Conservation (phyloP, 2,329 filamentous ascomycete species). For the Beauveria caledonica region DNA sequence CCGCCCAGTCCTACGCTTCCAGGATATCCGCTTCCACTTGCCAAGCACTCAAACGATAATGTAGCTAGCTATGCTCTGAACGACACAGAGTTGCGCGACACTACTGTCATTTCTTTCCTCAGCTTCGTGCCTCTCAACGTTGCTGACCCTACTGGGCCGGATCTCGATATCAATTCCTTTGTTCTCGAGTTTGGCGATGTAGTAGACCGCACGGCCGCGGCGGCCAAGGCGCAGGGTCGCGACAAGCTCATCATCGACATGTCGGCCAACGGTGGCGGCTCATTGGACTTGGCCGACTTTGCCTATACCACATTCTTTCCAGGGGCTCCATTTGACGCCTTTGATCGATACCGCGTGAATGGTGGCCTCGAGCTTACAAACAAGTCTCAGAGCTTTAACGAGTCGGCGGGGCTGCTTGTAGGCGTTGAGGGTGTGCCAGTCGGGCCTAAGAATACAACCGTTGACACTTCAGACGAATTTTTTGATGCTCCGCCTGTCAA, state of each 20-base stretch:
- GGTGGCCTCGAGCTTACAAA: neutral
- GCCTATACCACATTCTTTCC: conserved; percentile 2
- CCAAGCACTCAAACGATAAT: conserved; percentile 17
- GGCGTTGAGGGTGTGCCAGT: neutral
- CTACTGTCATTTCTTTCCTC: conserved; percentile 19
- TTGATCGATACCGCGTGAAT: neutral
- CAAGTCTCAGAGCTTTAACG: neutral
- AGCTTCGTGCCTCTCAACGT: conserved; percentile 12
- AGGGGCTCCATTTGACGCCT: neutral
- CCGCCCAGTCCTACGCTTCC: conserved; percentile 4
- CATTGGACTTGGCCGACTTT: conserved; percentile 1
- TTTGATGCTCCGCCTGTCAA: neutral
- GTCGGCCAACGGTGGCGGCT: conserved; percentile 50
- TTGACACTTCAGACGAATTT: neutral
- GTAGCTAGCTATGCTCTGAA: conserved; percentile 22
- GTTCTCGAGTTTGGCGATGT: conserved; percentile 33
- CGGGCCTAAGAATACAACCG: neutral
- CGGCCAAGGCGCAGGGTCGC: conserved; percentile 38
- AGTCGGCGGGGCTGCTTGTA: neutral
- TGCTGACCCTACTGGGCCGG: neutral
- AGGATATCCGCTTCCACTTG: conserved; percentile 19
- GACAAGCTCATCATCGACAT: conserved; percentile 55
- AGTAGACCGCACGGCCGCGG: conserved; percentile 5
- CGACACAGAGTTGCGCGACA: conserved; percentile 15
- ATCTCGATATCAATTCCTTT: conserved; percentile 16